phyloP scores from a whole-genome alignment of 768 basidiomycete genomes.

The Lyophyllum atratum region DNA sequence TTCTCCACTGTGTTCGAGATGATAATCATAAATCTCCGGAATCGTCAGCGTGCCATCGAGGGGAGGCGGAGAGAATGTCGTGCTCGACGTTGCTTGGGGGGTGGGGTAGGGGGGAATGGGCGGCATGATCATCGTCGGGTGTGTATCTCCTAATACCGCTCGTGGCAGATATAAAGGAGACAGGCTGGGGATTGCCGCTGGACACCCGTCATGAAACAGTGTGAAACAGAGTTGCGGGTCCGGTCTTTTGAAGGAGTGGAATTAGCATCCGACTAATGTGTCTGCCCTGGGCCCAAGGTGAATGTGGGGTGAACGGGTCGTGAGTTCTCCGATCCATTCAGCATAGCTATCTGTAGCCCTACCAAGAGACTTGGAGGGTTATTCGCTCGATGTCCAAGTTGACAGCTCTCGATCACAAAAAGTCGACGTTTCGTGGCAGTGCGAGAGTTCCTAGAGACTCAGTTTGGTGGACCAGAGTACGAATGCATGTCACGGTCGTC shows the following conservation, averaged over 20 bases:
- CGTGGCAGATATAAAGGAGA: neutral
- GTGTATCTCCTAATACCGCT: neutral
- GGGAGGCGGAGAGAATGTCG: constrained; percentile 10
- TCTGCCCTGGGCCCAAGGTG: neutral
- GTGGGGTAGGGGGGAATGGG: neutral
- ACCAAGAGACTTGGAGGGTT: too few species aligned
- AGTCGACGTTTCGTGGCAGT: too few species aligned
- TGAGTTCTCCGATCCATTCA: too few species aligned
- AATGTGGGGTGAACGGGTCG: neutral
- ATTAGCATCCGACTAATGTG: neutral
- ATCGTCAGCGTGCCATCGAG: constrained; percentile 15
- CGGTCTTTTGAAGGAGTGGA: neutral
- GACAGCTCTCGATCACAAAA: too few species aligned
- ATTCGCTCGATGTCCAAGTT: too few species aligned
- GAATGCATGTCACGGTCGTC: too few species aligned
- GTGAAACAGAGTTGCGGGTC: neutral
- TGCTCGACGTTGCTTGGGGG: neutral
- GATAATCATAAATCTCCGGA: constrained; percentile 29
- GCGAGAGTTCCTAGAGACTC: too few species aligned
- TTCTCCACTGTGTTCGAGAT: constrained; percentile 20
- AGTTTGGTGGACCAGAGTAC: too few species aligned
- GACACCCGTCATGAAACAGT: neutral
- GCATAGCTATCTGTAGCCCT: too few species aligned
- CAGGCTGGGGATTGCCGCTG: neutral
- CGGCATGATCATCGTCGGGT: neutral